Evolutionary conservation across 495 filamentous ascomycete species (phyloP).

Genomic region (Trichocladium antarcticum): DNA sequence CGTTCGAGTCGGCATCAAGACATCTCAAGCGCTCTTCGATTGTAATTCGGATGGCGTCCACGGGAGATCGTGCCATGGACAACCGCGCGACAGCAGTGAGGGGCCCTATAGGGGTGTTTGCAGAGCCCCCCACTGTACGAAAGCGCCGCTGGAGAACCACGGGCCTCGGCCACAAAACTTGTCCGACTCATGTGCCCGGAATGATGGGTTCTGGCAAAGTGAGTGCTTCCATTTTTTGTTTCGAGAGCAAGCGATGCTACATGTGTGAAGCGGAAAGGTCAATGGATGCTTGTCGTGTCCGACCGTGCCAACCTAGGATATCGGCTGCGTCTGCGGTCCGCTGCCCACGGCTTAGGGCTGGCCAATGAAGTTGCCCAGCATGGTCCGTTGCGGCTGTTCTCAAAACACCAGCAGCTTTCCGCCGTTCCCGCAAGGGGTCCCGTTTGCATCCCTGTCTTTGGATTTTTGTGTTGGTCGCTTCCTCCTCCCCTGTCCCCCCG

Average conservation of each 20-base stretch:
- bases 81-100: background rate
- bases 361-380: constrained; percentile 17
- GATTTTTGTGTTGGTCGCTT: constrained; percentile 29
- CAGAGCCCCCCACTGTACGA: too few species aligned
- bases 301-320: background rate
- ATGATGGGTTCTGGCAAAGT: too few species aligned
- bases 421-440: constrained; percentile 21
- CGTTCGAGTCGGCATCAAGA: too few species aligned
- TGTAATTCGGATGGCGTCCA: too few species aligned
- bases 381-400: constrained; percentile 23
- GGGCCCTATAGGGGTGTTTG: background rate
- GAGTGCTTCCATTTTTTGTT: too few species aligned
- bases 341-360: constrained; percentile 14
- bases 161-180: too few species aligned
- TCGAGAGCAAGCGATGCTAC: too few species aligned
- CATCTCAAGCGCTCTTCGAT: too few species aligned
- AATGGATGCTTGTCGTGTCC: background rate
- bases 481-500: constrained; percentile 12
- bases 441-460: constrained; percentile 23
- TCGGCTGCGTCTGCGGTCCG: background rate
- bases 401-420: constrained; percentile 19
- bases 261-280: background rate
- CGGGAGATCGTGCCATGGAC: too few species aligned
- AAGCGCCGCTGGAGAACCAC: background rate
- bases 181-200: too few species aligned